A percentile compares a stretch with the other conserved stretches of the same genome.
Evolutionary conservation across 2,329 filamentous ascomycete genomes (phyloP).

Genomic region (Aspergillus quadrilineatus): DNA sequence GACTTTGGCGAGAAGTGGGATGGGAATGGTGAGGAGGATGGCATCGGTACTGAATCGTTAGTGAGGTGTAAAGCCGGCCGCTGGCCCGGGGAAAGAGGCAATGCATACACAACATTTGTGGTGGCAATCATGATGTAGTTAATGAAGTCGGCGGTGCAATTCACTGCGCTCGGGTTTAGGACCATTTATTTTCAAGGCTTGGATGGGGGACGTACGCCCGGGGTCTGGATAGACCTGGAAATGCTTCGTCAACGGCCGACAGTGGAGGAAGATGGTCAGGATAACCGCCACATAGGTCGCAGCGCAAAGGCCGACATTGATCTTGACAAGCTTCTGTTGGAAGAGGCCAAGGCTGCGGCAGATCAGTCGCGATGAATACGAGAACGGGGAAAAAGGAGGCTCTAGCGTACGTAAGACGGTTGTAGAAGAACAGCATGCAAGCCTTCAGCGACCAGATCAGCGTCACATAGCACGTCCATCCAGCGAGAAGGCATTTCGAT

Average conservation of each 20-base stretch:
- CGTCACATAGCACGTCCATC: slow-evolving; percentile 45
- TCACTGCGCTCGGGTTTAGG: neutral
- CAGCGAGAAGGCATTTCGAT: slow-evolving; percentile 34
- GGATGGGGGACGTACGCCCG: slow-evolving; percentile 29
- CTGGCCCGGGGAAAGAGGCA: neutral
- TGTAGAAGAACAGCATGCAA: slow-evolving; percentile 47
- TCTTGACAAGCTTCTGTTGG: slow-evolving; percentile 41
- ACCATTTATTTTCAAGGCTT: too few species aligned
- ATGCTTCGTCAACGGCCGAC: slow-evolving; percentile 38
- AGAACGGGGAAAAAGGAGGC: neutral
- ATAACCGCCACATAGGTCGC: slow-evolving; percentile 37
- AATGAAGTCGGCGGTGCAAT: slow-evolving; percentile 37
- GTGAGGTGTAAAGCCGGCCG: neutral
- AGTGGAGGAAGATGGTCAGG: slow-evolving; percentile 38
- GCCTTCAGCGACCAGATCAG: slow-evolving; percentile 47
- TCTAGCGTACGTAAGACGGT: slow-evolving; percentile 42
- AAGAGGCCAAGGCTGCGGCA: slow-evolving; percentile 35
- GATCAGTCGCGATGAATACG: neutral
- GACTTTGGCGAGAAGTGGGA: slow-evolving; percentile 44
- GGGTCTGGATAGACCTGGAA: slow-evolving; percentile 47
- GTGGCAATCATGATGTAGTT: slow-evolving; percentile 41
- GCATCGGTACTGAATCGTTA: slow-evolving; percentile 38
- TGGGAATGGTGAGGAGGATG: slow-evolving; percentile 41
- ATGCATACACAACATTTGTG: slow-evolving; percentile 38
- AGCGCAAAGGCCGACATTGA: slow-evolving; percentile 31